Base-by-base conservation (phyloP, 2,329 filamentous ascomycete species). In the Chaetoscypha palmicola region DNA sequence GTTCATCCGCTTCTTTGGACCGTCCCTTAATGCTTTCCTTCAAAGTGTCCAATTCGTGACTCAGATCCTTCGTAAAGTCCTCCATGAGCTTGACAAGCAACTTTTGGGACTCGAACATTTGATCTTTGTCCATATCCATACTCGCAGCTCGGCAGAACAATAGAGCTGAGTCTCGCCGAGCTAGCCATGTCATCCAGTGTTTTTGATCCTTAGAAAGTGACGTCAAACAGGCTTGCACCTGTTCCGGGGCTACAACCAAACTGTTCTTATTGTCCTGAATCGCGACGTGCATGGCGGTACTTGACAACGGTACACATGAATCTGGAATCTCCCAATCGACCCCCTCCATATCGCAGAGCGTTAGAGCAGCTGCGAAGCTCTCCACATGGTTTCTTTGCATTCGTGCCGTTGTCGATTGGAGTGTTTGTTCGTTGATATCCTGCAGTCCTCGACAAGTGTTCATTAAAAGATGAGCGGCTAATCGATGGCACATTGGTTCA, bases 141-240 rank as follows among this genome's bases (percentile, higher is more conserved):
- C 79, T 70, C 32, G 74, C 72, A 21, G 77, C 77, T 49, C 79
- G 72, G 51, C 81, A 84, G 52, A 83, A 76, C 14, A 77, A 62
- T 33, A 77, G 65, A 2, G 77, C 77, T 51, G 79, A 78, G 44
- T 80, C 75, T 43, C 71, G 68, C 45, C 69, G 75, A 59, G 79
- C 80, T 52, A 74, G 77, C 63, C 79, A 84, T 19, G 77, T 81
- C 1, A 71, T 80, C 78, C 79, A 83, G 58, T 69, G 74, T 34
- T 78, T 76, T 1, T 72, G 68, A 19, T 71, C 67, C 14, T 69
- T 68, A 35, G 73, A 71, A 1, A 84, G 60, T 3, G 69, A 69
- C 35, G 64, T 66, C 3, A 80, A 62, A 52, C 80, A 85, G 8
- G 63, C 54, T 35, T 68, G 64, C 19, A 80, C 50, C 14, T 62